Percentiles rank a stretch among this genome's conserved stretches.
phyloP scores from a whole-genome alignment of 2,329 filamentous ascomycete species.

The Epichloe sylvatica region DNA sequence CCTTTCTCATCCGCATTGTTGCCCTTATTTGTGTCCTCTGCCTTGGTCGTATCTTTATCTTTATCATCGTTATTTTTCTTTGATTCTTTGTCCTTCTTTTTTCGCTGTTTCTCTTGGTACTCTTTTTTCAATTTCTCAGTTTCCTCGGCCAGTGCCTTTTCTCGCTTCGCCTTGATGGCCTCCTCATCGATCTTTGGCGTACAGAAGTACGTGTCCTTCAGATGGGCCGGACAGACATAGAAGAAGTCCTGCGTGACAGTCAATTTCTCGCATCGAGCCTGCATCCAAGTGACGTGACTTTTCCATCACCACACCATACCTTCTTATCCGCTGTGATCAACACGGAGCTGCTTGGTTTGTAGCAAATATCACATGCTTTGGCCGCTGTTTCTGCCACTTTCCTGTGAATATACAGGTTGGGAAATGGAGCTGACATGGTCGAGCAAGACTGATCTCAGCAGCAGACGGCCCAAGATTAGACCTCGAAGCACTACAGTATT shows the following conservation, averaged over 20 bases:
- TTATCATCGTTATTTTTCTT: constrained; percentile 34
- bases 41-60: constrained; percentile 22
- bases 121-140: constrained; percentile 53
- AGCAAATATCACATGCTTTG: constrained; percentile 83
- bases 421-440: constrained; percentile 29
- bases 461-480: not conserved
- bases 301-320: constrained; percentile 31
- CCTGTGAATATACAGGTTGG: constrained; percentile 73
- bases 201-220: constrained; percentile 74
- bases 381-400: constrained; percentile 73
- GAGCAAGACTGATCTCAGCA: too few species aligned
- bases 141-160: constrained; percentile 52
- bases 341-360: constrained; percentile 74
- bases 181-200: constrained; percentile 58
- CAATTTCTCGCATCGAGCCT: not conserved
- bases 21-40: constrained; percentile 16
- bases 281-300: not conserved
- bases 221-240: constrained; percentile 71
- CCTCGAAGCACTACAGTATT: too few species aligned
- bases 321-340: constrained; percentile 82
- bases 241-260: constrained; percentile 55
- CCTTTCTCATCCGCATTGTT: constrained; percentile 14
- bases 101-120: constrained; percentile 58
- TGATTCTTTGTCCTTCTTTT: constrained; percentile 54
- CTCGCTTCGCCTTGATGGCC: constrained; percentile 43